Percentiles rank a stretch among this genome's conserved stretches.
Conservation (phyloP, 176 grass and related monocot species). For the Bolboschoenus planiculmis region DNA sequence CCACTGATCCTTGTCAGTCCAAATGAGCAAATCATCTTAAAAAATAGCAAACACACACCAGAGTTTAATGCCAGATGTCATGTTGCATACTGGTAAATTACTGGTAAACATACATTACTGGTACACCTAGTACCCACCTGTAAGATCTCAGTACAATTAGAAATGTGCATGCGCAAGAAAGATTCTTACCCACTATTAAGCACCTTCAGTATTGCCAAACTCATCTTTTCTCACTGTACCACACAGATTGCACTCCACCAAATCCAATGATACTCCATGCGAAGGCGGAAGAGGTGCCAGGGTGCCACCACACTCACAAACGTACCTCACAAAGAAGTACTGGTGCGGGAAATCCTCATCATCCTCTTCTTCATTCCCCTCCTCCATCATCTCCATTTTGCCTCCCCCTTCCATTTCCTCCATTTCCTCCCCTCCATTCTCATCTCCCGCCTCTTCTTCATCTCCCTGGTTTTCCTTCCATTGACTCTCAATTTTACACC, state of each 20-base stretch:
- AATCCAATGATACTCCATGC: constrained; percentile 26
- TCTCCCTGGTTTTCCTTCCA: constrained; percentile 64
- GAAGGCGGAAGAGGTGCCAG: constrained; percentile 65
- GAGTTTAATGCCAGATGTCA: background rate
- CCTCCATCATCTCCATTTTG: constrained; percentile 33
- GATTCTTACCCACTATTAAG: background rate
- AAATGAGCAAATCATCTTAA: background rate
- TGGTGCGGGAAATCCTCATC: constrained; percentile 65
- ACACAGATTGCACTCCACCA: constrained; percentile 92
- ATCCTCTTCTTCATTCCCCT: constrained; percentile 20
- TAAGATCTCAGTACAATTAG: background rate
- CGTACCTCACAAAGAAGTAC: constrained; percentile 82
- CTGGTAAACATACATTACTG: no score
- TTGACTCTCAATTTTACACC: constrained; percentile 64
- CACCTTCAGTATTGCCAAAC: background rate
- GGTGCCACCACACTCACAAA: constrained; percentile 81
- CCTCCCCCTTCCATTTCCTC: constrained; percentile 29
- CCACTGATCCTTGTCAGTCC: background rate
- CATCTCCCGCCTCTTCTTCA: constrained; percentile 11
- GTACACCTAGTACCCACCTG: background rate
- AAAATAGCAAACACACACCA: background rate
- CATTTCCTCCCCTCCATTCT: constrained; percentile 51
- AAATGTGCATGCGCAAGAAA: background rate
- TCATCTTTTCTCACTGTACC: constrained; percentile 54
- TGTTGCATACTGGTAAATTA: background rate